A percentile compares a stretch with the other conserved stretches of the same genome.
Conservation (phyloP, 1,139 yeast species). For the Hyphopichia wangnamkhiaoensis region DNA sequence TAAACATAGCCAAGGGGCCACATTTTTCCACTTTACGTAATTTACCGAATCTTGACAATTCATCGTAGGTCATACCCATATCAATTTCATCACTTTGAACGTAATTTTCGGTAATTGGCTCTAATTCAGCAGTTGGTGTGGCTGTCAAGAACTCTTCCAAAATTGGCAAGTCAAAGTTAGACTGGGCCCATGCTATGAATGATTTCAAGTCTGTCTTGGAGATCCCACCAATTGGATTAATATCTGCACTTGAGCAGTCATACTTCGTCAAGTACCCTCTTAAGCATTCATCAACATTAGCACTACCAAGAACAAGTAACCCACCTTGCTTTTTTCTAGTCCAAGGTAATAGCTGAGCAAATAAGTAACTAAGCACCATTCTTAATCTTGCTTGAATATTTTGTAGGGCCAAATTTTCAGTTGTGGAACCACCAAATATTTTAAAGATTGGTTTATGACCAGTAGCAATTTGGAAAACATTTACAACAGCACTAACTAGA, state of each 20-base stretch:
- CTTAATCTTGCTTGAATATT: conserved; percentile 94
- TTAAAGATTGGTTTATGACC: conserved; percentile 87
- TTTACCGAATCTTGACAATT: conserved; percentile 86
- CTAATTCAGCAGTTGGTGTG: conserved; percentile 96
- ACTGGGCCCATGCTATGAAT: conserved; percentile 79
- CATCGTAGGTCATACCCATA: conserved; percentile 98
- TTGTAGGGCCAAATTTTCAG: conserved; percentile 91
- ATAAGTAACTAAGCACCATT: conserved; percentile 90
- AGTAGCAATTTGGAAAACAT: conserved; percentile 82
- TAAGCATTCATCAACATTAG: conserved; percentile 96
- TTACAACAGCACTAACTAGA: conserved; percentile 71
- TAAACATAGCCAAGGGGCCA: conserved; percentile 94
- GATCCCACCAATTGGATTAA: conserved; percentile 96
- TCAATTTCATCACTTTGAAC: conserved; percentile 96
- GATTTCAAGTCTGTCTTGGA: conserved; percentile 88
- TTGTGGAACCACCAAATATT: conserved; percentile 88
- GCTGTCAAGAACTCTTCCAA: conserved; percentile 79
- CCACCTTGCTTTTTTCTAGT: conserved; percentile 77
- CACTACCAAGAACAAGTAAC: conserved; percentile 86
- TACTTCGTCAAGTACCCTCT: conserved; percentile 95
- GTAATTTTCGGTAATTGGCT: conserved; percentile 87
- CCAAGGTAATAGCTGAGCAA: conserved; percentile 97
- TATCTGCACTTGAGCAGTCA: conserved; percentile 95
- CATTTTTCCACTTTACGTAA: conserved; percentile 89
- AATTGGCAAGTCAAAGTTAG: conserved; percentile 71